phyloP scores from a whole-genome alignment of 352 stramenopile genomes.

The Albugo candida region DNA sequence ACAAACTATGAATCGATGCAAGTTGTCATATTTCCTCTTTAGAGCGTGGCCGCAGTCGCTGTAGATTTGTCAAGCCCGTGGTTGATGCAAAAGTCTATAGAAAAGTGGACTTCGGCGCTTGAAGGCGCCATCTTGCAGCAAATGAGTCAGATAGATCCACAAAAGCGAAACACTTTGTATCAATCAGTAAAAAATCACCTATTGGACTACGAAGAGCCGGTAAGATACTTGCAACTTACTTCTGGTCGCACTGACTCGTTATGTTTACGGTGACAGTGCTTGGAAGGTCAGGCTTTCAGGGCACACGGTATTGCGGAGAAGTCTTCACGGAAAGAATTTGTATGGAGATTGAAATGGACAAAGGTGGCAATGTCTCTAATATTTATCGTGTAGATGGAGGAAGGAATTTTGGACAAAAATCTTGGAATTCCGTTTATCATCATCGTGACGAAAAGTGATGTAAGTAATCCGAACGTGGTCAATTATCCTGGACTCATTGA shows the following conservation, averaged over 20 bases:
- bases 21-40: background rate
- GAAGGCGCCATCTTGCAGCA: conserved; percentile 51
- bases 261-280: background rate
- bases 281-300: conserved; percentile 21
- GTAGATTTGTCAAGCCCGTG: conserved; percentile 54
- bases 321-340: conserved; percentile 35
- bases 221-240: conserved; percentile 12
- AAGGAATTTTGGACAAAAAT: conserved; percentile 62
- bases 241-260: conserved; percentile 1
- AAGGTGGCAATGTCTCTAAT: background rate
- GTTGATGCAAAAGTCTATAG: conserved; percentile 63
- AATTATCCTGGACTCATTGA: background rate
- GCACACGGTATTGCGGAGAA: conserved; percentile 25
- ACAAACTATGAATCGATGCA: background rate
- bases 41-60: conserved; percentile 48
- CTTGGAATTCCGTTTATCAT: conserved; percentile 51
- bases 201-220: conserved; percentile 54
- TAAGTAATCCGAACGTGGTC: conserved; percentile 10
- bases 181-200: conserved; percentile 46
- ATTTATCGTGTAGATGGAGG: conserved; percentile 25
- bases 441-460: conserved; percentile 58
- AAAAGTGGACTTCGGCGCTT: conserved; percentile 61
- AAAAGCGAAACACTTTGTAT: conserved; percentile 42
- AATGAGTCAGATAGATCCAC: conserved; percentile 32
- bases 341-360: conserved; percentile 9